Conservation (phyloP, 108 stramenopile species). For the Halocafeteria seosinensis region DNA sequence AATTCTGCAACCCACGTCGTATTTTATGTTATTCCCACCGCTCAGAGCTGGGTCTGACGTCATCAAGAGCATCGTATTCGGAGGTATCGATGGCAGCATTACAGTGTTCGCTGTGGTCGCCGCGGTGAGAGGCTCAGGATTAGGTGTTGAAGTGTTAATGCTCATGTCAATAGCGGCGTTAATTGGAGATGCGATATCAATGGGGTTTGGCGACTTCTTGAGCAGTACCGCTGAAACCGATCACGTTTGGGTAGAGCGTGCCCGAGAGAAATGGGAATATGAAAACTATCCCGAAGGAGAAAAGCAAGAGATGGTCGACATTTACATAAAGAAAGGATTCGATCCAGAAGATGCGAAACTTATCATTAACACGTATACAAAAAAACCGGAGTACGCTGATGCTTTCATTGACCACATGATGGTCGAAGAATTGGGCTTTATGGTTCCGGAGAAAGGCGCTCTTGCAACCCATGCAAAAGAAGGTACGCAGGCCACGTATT, state of each 20-base stretch:
- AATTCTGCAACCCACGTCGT: no score
- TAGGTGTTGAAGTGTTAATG: no score
- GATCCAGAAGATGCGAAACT: slow-evolving; percentile 49
- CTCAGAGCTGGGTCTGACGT: no score
- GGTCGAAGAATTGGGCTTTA: slow-evolving; percentile 74
- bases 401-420: slow-evolving; percentile 93
- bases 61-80: no score
- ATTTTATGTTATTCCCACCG: no score
- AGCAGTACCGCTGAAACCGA: slow-evolving; percentile 81
- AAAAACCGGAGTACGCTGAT: slow-evolving; percentile 59
- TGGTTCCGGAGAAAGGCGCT: no score
- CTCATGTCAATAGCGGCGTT: no score
- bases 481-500: no score
- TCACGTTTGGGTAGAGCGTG: slow-evolving; percentile 66
- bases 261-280: slow-evolving; percentile 79
- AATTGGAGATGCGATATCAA: slow-evolving; percentile 82
- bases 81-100: no score
- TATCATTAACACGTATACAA: slow-evolving; percentile 47
- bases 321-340: slow-evolving; percentile 57
- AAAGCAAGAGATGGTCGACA: slow-evolving; percentile 76
- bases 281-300: slow-evolving; percentile 81
- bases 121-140: no score
- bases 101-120: no score
- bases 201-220: slow-evolving; percentile 96
- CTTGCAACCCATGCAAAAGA: no score